Conservation (phyloP, 257 asterid species). For the Scutellaria barbata region DNA sequence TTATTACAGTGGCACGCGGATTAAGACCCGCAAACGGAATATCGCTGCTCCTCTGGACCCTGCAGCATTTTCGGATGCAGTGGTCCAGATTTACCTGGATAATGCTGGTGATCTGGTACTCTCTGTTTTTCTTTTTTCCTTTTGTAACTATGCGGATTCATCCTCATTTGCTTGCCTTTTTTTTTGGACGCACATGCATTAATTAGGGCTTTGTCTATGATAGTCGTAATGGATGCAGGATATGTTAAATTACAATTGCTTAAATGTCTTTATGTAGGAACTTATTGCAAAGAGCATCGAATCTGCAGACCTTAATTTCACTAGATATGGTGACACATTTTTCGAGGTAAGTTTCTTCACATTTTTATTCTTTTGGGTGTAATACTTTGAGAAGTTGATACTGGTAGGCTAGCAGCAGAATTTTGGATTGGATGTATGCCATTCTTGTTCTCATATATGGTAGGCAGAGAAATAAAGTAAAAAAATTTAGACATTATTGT, state of each 20-base stretch:
- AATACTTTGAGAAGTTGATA: not conserved
- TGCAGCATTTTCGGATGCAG: conserved; percentile 99
- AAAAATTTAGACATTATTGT: not conserved
- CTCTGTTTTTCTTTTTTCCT: not conserved
- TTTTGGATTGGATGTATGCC: conserved; percentile 8
- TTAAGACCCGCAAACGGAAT: conserved; percentile 99
- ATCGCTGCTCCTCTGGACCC: conserved; percentile 99
- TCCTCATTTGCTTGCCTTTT: conserved; percentile 5
- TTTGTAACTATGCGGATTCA: not conserved
- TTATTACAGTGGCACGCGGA: conserved; percentile 95
- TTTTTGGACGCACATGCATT: conserved; percentile 11
- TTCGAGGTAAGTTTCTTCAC: conserved; percentile 62
- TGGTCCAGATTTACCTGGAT: conserved; percentile 99
- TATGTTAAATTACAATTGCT: conserved; percentile 1
- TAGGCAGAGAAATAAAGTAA: not conserved
- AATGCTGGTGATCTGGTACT: conserved; percentile 99
- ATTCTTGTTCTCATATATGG: not conserved
- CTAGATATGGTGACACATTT: conserved; percentile 96
- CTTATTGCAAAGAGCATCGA: conserved; percentile 86
- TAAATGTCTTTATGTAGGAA: conserved; percentile 57
- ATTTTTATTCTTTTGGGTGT: not conserved
- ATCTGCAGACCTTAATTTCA: conserved; percentile 82
- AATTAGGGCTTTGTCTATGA: not conserved
- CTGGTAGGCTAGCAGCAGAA: conserved; percentile 53
- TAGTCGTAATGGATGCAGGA: conserved; percentile 15